Percentiles rank a stretch among this genome's conserved stretches.
phyloP scores from a whole-genome alignment of 345 rosid species.

The Populus davidiana region DNA sequence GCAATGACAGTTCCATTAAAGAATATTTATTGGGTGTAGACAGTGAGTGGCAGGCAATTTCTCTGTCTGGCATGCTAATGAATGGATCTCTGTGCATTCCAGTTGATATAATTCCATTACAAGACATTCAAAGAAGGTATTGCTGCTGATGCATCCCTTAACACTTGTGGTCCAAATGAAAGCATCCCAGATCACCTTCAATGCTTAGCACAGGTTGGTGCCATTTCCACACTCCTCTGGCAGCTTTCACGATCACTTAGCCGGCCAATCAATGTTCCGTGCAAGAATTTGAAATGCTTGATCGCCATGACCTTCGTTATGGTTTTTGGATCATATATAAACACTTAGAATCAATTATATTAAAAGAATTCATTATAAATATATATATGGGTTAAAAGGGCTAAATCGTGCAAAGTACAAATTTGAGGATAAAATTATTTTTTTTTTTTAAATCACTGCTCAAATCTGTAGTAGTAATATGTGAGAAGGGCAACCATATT shows the following conservation, averaged over 20 bases:
- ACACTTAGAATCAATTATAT: no score
- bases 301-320: not conserved
- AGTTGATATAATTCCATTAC: not conserved
- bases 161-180: conserved; percentile 26
- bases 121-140: conserved; percentile 14
- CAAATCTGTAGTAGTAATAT: no score
- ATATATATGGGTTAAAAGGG: no score
- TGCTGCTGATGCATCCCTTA: not conserved
- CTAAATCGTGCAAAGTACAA: no score
- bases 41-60: not conserved
- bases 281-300: not conserved
- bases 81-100: conserved; percentile 1
- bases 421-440: no score
- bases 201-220: not conserved
- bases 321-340: not conserved
- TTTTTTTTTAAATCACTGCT: no score
- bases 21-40: conserved; percentile 7
- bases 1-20: not conserved
- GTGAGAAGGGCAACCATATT: no score
- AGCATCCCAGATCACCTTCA: not conserved
- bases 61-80: conserved; percentile 7
- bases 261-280: not conserved
- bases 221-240: not conserved
- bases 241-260: not conserved
- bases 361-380: no score